Conservation (phyloP, 2,329 filamentous ascomycete species). For the Penicillium sp. region DNA sequence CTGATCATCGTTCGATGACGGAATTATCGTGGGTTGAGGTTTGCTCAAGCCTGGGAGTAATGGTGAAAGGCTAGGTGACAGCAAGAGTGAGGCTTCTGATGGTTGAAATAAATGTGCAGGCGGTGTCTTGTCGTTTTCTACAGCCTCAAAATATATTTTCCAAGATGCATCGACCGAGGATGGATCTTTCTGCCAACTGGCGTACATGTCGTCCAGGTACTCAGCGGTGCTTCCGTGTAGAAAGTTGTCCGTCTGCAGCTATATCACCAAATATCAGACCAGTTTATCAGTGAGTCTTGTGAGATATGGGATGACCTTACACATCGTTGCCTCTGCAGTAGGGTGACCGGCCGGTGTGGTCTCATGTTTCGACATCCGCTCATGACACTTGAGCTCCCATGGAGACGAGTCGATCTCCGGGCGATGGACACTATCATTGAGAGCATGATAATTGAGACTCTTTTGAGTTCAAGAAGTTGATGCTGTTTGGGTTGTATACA, state of each 20-base stretch:
- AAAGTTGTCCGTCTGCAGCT: conserved; percentile 70
- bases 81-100: conserved; percentile 49
- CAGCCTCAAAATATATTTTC: conserved; percentile 99
- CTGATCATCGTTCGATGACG: conserved; percentile 81
- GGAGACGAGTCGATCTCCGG: background rate
- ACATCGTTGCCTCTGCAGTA: background rate
- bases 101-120: conserved; percentile 93
- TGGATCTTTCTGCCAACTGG: conserved; percentile 94
- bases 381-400: background rate
- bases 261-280: conserved; percentile 37
- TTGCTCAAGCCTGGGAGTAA: conserved; percentile 86
- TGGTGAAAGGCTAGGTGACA: conserved; percentile 84
- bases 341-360: background rate
- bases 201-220: conserved; percentile 99
- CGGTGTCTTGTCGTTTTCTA: conserved; percentile 98
- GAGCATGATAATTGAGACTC: background rate
- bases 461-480: background rate
- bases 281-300: background rate
- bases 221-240: conserved; percentile 95
- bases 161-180: conserved; percentile 94
- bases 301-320: background rate
- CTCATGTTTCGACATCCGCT: background rate
- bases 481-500: background rate
- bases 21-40: conserved; percentile 88
- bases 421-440: background rate